Percentiles rank a stretch among this genome's conserved stretches.
These are phyloP conservation scores for Penicillium dipodomyicola DNA, from an alignment of 495 filamentous ascomycete species.

Conservation along the genomic window DNA sequence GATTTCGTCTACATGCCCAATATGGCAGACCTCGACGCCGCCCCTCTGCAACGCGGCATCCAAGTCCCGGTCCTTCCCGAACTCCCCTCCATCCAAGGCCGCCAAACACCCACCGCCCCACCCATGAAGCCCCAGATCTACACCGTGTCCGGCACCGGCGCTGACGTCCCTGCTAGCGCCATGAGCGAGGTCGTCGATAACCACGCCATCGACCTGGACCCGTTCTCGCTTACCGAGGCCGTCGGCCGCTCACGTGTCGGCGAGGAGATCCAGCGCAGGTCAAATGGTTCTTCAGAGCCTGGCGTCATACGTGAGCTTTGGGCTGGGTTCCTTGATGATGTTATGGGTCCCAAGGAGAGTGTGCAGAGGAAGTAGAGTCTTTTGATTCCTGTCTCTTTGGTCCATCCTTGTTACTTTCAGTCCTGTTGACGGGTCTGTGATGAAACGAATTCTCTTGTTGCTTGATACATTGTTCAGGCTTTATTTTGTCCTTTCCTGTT, in stretches of 20 bases:
- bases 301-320: conserved; percentile 51
- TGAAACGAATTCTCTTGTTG: conserved; percentile 19
- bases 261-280: conserved; percentile 33
- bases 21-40: conserved; percentile 42
- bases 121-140: conserved; percentile 58
- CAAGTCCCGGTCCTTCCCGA: conserved; percentile 57
- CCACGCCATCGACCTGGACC: conserved; percentile 53
- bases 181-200: conserved; percentile 63
- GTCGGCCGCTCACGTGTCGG: conserved; percentile 45
- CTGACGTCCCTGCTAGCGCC: conserved; percentile 52
- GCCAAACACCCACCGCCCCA: conserved; percentile 25
- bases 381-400: background rate
- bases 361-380: conserved; percentile 23
- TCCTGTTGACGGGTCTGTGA: conserved; percentile 8
- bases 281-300: conserved; percentile 24
- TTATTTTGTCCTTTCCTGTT: conserved; percentile 5
- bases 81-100: conserved; percentile 32
- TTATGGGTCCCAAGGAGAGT: conserved; percentile 47
- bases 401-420: conserved; percentile 5
- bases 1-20: conserved; percentile 64
- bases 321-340: conserved; percentile 57
- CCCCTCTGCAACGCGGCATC: conserved; percentile 27
- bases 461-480: conserved; percentile 1
- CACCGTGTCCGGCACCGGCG: conserved; percentile 51
- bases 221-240: conserved; percentile 55